Evolutionary conservation across 805 yeast species (phyloP).

Genomic region (Phaffomyces thermotolerans): DNA sequence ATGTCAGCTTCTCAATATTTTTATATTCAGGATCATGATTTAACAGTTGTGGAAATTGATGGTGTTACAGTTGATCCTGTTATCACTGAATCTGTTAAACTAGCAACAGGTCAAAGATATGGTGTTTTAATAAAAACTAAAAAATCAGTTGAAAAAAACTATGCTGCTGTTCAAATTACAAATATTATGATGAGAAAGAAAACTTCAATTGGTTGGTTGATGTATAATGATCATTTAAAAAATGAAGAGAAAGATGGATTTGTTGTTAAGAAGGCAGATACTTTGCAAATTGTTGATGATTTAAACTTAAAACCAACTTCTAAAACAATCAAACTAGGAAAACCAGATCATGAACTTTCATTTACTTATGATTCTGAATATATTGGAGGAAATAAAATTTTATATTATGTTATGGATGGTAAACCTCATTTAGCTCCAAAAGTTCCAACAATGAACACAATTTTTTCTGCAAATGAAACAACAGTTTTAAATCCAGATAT

Average conservation of each 20-base stretch:
- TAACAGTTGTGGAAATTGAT: constrained; percentile 52
- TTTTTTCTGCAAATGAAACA: constrained; percentile 45
- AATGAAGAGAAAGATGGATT: constrained; percentile 38
- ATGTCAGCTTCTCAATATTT: constrained; percentile 51
- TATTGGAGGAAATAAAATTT: constrained; percentile 52
- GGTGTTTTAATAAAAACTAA: constrained; percentile 51
- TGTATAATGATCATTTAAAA: constrained; percentile 34
- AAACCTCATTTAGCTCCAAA: constrained; percentile 57
- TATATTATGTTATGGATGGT: constrained; percentile 65
- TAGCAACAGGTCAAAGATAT: constrained; percentile 75
- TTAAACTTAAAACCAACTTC: constrained; percentile 30
- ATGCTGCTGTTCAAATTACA: constrained; percentile 43
- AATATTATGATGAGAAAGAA: constrained; percentile 64
- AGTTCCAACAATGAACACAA: constrained; percentile 64
- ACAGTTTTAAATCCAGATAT: constrained; percentile 47
- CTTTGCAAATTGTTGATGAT: constrained; percentile 26
- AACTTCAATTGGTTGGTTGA: constrained; percentile 47
- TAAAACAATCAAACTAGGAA: constrained; percentile 32
- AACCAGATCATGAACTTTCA: constrained; percentile 48
- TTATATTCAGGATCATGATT: constrained; percentile 44
- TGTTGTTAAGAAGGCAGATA: constrained; percentile 15
- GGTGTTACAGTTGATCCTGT: constrained; percentile 48
- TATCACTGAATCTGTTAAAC: constrained; percentile 38
- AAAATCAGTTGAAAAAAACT: constrained; percentile 36
- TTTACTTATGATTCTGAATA: constrained; percentile 51